These are phyloP conservation scores for Quercus wislizeni DNA, from an alignment of 306 rosid genomes.

Conservation along the genomic window DNA sequence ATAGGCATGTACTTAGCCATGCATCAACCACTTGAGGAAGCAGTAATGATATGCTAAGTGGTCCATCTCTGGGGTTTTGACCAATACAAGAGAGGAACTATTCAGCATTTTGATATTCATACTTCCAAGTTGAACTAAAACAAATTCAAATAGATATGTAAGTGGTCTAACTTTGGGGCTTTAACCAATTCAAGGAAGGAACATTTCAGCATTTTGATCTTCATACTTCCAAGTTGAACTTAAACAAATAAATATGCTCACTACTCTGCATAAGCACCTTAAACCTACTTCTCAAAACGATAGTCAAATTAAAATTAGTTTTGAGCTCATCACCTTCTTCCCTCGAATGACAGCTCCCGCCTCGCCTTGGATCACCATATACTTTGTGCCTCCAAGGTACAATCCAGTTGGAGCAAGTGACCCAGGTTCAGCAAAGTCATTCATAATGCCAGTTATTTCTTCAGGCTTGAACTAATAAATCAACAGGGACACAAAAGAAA, in stretches of 20 bases:
- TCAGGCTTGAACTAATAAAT: constrained; percentile 62
- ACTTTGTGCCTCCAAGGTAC: constrained; percentile 74
- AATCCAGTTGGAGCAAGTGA: constrained; percentile 83
- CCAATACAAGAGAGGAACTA: background rate
- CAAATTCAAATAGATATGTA: background rate
- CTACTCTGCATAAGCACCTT: background rate
- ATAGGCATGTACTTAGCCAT: background rate
- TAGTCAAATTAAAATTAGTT: background rate
- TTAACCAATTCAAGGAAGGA: background rate
- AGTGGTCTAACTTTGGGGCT: background rate
- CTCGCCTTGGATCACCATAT: constrained; percentile 94
- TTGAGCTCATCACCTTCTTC: constrained; percentile 57
- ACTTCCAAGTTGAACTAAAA: background rate
- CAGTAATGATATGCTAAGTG: background rate
- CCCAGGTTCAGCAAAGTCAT: constrained; percentile 77
- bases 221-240: background rate
- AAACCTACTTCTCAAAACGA: background rate
- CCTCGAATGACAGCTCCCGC: constrained; percentile 79
- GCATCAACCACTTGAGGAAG: background rate
- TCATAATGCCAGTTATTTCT: constrained; percentile 55
- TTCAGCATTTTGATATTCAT: background rate
- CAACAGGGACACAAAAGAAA: constrained; percentile 6
- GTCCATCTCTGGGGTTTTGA: background rate
- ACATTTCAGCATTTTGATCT: background rate
- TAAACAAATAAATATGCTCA: background rate